These are phyloP conservation scores for Fragilaria radians DNA, from an alignment of 108 stramenopile species.

Conservation along the genomic window DNA sequence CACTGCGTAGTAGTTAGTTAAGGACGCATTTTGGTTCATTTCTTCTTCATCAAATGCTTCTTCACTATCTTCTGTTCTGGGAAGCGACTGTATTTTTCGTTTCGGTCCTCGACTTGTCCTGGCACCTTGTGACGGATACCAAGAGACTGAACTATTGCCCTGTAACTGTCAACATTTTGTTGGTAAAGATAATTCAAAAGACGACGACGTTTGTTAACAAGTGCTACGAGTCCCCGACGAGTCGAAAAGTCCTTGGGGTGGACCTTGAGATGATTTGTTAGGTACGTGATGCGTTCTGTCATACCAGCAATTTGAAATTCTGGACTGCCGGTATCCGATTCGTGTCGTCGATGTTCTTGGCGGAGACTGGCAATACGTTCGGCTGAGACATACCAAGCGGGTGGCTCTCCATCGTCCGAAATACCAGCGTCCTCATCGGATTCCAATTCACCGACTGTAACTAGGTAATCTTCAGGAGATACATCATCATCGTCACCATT, in stretches of 20 bases:
- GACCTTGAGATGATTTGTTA: conserved; percentile 84
- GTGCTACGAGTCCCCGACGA: conserved; percentile 90
- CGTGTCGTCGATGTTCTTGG: conserved; percentile 63
- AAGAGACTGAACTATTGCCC: conserved; percentile 45
- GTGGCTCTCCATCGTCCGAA: conserved; percentile 42
- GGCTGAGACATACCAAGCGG: conserved; percentile 36
- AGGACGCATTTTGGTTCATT: too few species aligned
- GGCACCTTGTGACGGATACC: conserved; percentile 86
- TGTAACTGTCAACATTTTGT: conserved; percentile 64
- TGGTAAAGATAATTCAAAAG: conserved; percentile 82
- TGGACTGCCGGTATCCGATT: conserved; percentile 84
- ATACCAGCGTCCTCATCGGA: conserved; percentile 30
- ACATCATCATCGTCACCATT: conserved; percentile 27
- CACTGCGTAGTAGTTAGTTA: too few species aligned
- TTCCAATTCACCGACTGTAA: conserved; percentile 57
- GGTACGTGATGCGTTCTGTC: conserved; percentile 91
- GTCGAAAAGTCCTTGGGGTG: conserved; percentile 95
- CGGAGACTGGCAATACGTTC: conserved; percentile 57
- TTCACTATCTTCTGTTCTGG: conserved; percentile 70
- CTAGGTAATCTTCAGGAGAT: conserved; percentile 52
- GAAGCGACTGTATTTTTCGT: conserved; percentile 68
- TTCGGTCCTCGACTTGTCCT: conserved; percentile 44
- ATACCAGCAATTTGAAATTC: conserved; percentile 93
- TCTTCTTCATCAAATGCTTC: conserved; percentile 69
- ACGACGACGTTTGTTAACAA: conserved; percentile 95